Conservation (phyloP, 2,329 filamentous ascomycete genomes). For the Paraconiothyrium sp. region DNA sequence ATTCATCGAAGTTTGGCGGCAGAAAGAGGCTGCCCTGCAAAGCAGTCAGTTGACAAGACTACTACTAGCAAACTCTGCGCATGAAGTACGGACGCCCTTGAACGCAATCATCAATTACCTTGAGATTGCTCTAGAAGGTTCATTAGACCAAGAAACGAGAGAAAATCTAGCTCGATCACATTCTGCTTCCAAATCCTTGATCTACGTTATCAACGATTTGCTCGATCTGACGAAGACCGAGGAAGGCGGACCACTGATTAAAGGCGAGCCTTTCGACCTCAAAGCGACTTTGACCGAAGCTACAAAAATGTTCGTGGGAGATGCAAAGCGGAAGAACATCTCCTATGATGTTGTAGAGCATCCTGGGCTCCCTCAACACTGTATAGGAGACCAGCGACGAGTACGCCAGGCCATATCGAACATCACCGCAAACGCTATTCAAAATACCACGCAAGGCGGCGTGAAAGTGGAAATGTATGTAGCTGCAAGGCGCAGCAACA, state of each 20-base stretch:
- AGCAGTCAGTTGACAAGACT: constrained; percentile 82
- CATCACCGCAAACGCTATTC: constrained; percentile 83
- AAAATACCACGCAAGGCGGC: constrained; percentile 74
- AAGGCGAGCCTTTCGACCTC: constrained; percentile 82
- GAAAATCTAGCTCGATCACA: constrained; percentile 87
- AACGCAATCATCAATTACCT: constrained; percentile 96
- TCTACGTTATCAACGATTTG: constrained; percentile 93
- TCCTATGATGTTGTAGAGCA: constrained; percentile 74
- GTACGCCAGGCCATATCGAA: constrained; percentile 87
- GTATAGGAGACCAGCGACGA: constrained; percentile 80
- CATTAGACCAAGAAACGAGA: constrained; percentile 80
- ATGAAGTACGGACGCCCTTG: constrained; percentile 88
- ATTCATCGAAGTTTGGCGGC: constrained; percentile 92
- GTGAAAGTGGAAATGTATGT: constrained; percentile 77
- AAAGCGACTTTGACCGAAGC: constrained; percentile 77
- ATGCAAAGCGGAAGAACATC: constrained; percentile 80
- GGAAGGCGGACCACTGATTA: constrained; percentile 79
- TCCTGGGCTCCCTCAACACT: constrained; percentile 72
- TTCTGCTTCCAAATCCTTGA: constrained; percentile 89
- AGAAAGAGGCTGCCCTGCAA: constrained; percentile 85
- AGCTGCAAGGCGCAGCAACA: constrained; percentile 46
- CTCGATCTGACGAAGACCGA: constrained; percentile 89
- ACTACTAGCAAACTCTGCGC: constrained; percentile 85
- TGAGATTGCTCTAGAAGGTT: constrained; percentile 86
- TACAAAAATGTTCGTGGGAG: constrained; percentile 75